Base-by-base conservation (phyloP, 257 asterid species). In the Solanum bulbocastanum region DNA sequence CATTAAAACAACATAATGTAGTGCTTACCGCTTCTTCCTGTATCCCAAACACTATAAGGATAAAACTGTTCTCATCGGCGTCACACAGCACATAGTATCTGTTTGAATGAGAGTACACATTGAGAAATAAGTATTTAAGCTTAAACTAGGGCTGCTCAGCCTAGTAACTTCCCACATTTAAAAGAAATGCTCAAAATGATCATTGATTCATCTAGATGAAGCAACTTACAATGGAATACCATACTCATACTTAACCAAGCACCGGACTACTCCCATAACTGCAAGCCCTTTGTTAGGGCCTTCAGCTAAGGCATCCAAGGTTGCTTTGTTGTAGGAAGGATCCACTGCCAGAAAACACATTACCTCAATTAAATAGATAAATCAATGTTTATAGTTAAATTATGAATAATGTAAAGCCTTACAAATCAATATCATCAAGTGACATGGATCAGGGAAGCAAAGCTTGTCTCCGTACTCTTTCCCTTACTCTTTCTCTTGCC, bases 21-120 rank as follows among this genome's bases (percentile, higher is more conserved):
- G 78, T 83, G 90, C 96, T 90, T 91, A 96, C 99, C 18, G 94
- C 96, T 68, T 94, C 95, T 78, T 89, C 90, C 25, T 87, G 91
- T 87, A 95, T 91, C 84, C 95, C 96, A 66, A 95, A 95, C 20
- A 46, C 56, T 13, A 11, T 5, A 46, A 46, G 56, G 14, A 46
- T 20, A 46, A 46, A 46, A 46, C 56, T 46, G 18, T 13, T 46
- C 56, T 2, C 56, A 46, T 46, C 56, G 2, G 56, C 13, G 56
- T 46, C 56, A 46, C 56, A 46, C 20, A 46, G 56, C 56, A 46
- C 56, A 46, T 46, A 46, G 56, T 46, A 46, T 84, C 99, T 96
- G 96, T 44, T 90, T 91, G 65, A 20, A 85, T 37, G 39, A 84
- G 58, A 71, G n/a, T 35, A 60, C 15, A 83, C 32, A 13, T 15